Percentiles rank a stretch among this genome's conserved stretches.
Evolutionary conservation across 257 asterid genomes (phyloP).

Genomic region (Solanum microdontum): DNA sequence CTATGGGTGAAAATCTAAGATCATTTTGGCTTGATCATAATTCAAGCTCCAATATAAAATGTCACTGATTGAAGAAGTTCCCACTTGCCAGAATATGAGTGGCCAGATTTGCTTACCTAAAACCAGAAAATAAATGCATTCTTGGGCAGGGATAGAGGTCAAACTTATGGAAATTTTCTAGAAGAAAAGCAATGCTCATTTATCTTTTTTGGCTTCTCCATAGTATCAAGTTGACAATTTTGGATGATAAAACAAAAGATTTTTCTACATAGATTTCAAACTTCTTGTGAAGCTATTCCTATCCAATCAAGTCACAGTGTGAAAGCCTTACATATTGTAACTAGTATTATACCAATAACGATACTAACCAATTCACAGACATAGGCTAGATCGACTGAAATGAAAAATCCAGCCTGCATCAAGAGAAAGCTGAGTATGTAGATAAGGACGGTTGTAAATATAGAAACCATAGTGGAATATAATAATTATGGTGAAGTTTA

Average conservation of each 20-base stretch:
- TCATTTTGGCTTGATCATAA: neutral
- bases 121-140: neutral
- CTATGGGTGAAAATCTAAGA: neutral
- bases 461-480: neutral
- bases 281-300: neutral
- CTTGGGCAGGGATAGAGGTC: neutral
- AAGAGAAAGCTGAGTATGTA: neutral
- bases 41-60: neutral
- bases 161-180: neutral
- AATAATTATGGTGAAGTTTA: neutral
- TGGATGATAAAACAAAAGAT: neutral
- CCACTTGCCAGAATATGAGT: neutral
- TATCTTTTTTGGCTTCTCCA: neutral
- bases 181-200: neutral
- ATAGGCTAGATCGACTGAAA: conserved; percentile 69
- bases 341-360: neutral
- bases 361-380: conserved; percentile 73
- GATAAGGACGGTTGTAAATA: neutral
- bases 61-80: neutral
- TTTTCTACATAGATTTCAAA: neutral
- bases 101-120: neutral
- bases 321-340: neutral
- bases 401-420: conserved; percentile 60
- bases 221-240: neutral
- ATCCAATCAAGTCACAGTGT: neutral